Evolutionary conservation across 805 yeast genomes (phyloP).

Genomic region (Cyberlindnera mississippiensis): DNA sequence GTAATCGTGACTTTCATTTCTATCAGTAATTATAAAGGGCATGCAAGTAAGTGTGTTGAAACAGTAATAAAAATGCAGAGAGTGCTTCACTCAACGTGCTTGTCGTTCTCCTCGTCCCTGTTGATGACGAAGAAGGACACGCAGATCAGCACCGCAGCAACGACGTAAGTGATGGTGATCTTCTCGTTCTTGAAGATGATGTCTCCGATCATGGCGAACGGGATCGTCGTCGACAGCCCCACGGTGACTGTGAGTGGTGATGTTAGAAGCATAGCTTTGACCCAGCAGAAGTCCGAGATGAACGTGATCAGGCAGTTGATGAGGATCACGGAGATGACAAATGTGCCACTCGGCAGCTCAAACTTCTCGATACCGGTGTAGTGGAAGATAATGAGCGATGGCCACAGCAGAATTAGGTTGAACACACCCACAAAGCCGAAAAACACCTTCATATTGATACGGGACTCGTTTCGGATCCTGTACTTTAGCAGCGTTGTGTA

Average conservation of each 20-base stretch:
- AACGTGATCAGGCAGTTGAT: constrained; percentile 76
- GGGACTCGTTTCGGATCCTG: constrained; percentile 66
- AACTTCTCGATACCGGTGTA: constrained; percentile 62
- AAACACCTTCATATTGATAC: constrained; percentile 80
- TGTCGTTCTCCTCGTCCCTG: constrained; percentile 67
- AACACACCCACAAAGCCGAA: constrained; percentile 94
- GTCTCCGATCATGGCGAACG: constrained; percentile 92
- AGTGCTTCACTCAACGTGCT: constrained; percentile 21
- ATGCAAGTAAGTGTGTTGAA: background rate
- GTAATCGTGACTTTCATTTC: background rate
- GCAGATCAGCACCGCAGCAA: constrained; percentile 80
- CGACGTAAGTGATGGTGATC: constrained; percentile 57
- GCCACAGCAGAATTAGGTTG: constrained; percentile 77
- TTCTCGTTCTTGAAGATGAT: constrained; percentile 62
- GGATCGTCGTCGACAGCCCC: constrained; percentile 89
- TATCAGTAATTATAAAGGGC: background rate
- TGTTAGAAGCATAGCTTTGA: constrained; percentile 87
- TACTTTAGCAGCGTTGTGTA: constrained; percentile 82
- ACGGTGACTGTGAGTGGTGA: constrained; percentile 95
- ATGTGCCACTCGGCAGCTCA: constrained; percentile 57
- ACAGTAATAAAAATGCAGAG: background rate
- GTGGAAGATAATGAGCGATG: constrained; percentile 66
- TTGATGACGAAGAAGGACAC: constrained; percentile 82
- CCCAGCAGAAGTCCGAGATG: constrained; percentile 92
- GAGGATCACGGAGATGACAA: constrained; percentile 49